These are phyloP conservation scores for Amoeboaphelidium protococcarum DNA, from an alignment of 371 early-diverging fungal species.

Conservation along the genomic window DNA sequence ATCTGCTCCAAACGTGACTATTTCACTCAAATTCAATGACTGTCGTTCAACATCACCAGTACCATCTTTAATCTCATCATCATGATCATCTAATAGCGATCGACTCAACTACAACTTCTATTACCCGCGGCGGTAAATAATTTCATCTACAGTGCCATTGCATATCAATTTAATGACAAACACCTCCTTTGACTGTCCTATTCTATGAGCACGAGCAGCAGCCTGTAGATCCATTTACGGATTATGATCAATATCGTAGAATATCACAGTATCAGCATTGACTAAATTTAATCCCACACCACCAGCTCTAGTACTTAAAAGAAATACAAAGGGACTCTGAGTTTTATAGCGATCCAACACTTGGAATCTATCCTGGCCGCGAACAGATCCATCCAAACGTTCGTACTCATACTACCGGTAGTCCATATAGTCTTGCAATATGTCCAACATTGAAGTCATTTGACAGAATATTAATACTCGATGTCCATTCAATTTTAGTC, in stretches of 20 bases:
- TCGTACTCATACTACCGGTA: constrained; percentile 70
- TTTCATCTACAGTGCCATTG: constrained; percentile 94
- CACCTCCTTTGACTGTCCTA: constrained; percentile 80
- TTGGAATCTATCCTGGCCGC: constrained; percentile 69
- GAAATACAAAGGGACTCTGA: constrained; percentile 76
- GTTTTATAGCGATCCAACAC: constrained; percentile 96
- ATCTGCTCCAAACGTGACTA: constrained; percentile 84
- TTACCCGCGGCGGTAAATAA: constrained; percentile 87
- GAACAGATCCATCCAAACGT: constrained; percentile 82
- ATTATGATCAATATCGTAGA: constrained; percentile 98
- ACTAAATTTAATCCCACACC: constrained; percentile 97
- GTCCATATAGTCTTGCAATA: constrained; percentile 65
- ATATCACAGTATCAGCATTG: constrained; percentile 97
- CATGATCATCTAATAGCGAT: constrained; percentile 89
- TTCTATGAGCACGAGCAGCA: constrained; percentile 92
- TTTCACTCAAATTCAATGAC: constrained; percentile 36
- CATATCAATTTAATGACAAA: constrained; percentile 94
- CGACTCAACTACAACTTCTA: constrained; percentile 64
- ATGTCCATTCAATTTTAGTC: constrained; percentile 66
- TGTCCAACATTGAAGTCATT: constrained; percentile 81
- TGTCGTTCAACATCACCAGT: constrained; percentile 4
- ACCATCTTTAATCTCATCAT: constrained; percentile 12
- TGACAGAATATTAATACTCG: constrained; percentile 94
- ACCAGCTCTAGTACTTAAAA: constrained; percentile 95
- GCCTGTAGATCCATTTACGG: constrained; percentile 93